Evolutionary conservation across 441 rosid species (phyloP), one percentile per base, ranked within the genome.

Genomic region (Aquilaria agallochum): DNA sequence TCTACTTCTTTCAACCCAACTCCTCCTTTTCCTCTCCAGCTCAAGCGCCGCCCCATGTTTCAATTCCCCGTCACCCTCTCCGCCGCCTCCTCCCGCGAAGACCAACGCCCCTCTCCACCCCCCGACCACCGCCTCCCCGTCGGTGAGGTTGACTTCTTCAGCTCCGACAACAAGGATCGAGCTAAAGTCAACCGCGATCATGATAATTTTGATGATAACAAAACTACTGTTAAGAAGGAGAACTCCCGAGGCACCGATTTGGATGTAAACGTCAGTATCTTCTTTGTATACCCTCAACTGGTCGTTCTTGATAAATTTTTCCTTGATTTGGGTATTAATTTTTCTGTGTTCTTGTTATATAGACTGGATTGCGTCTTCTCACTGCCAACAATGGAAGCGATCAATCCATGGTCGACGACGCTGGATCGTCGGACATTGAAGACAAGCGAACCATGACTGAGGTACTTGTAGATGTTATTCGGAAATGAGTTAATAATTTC

Each of bases 351-450:
- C 31, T 31, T 60, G 42, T 20, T 10, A 50, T 65, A 27, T 65
- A 88, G 97, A 91, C 89, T 61, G 87, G 92, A 2, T 80, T 89
- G 83, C 83, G 69, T 60, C 92, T 89, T 72, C 77, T 73, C 30
- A 87, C 84, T 45, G 81, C 92, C 36, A 83, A 85, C 66, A 66
- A 81, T 1, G 75, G 86, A 70, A 91, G 94, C 63, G 90, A 89
- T 72, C 83, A 85, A 64, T 89, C 94, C 31, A 82, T 80, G 58
- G 86, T 89, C 47, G 92, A 87, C 47, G 89, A 87, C 62, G 90
- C 89, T 31, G 64, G 70, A 5, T 91, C 90, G 11, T 79, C 90
- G 0, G 81, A 82, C 33, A 63, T 60, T 60, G 88, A 83, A 66
- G 76, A 82, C 9, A 82, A 75, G 55, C 68, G 85, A 78, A 72